A percentile compares a stretch with the other conserved stretches of the same genome.
These are phyloP conservation scores for Phaeoacremonium minimum DNA, from an alignment of 2,329 filamentous ascomycete species.

Conservation along the genomic window DNA sequence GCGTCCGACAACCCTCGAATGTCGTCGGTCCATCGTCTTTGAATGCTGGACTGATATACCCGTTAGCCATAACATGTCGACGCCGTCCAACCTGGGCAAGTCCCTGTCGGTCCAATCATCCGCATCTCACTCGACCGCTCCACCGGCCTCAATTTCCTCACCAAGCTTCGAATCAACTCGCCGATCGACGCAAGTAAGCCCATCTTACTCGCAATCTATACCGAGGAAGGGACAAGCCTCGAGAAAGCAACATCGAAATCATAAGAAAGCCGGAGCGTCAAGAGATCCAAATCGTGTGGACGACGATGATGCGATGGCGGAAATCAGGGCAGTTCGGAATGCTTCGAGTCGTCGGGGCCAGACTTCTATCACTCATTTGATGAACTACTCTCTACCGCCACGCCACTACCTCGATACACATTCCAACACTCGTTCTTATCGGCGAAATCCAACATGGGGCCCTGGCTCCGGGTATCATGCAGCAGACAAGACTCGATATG, in stretches of 20 bases:
- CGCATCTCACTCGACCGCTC: slow-evolving; percentile 32
- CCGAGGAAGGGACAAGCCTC: slow-evolving; percentile 72
- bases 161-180: slow-evolving; percentile 47
- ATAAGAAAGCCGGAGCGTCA: slow-evolving; percentile 59
- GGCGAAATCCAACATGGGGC: slow-evolving; percentile 76
- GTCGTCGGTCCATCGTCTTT: neutral
- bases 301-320: slow-evolving; percentile 84
- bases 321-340: slow-evolving; percentile 60
- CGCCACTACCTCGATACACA: slow-evolving; percentile 56
- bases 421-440: slow-evolving; percentile 50
- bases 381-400: slow-evolving; percentile 83
- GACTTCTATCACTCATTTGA: slow-evolving; percentile 93
- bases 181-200: slow-evolving; percentile 34
- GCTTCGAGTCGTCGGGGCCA: slow-evolving; percentile 76
- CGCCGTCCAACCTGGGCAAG: slow-evolving; percentile 41
- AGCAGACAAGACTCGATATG: slow-evolving; percentile 81
- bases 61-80: slow-evolving; percentile 17
- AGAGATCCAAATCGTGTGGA: slow-evolving; percentile 47
- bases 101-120: slow-evolving; percentile 38
- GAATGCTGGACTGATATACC: neutral
- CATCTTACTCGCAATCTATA: slow-evolving; percentile 29
- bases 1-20: too few relatives aligned
- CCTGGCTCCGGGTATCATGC: slow-evolving; percentile 86
- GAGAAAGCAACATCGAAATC: slow-evolving; percentile 80
- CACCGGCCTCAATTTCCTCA: slow-evolving; percentile 35